phyloP scores from a whole-genome alignment of 2,329 filamentous ascomycete species.

The Alternaria ethzedia region DNA sequence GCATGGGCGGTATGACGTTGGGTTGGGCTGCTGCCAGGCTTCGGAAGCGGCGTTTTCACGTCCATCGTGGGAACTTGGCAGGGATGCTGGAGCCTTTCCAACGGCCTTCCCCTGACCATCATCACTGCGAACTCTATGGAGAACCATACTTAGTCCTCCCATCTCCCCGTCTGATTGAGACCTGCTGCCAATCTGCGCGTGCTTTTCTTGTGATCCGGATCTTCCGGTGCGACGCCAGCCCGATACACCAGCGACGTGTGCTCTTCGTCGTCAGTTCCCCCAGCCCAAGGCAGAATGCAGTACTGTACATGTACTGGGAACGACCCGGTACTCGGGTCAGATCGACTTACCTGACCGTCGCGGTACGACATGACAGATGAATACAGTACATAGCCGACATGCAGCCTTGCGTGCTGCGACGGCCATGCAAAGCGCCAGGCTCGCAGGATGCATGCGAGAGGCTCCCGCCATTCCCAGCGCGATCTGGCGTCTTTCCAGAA shows the following conservation, averaged over 20 bases:
- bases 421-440: not conserved
- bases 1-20: conserved; percentile 12
- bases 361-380: not conserved
- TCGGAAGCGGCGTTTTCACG: conserved; percentile 22
- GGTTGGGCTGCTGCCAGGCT: conserved; percentile 22
- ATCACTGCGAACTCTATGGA: not conserved
- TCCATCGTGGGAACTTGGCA: conserved; percentile 23
- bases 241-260: not conserved
- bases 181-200: not conserved
- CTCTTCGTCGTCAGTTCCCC: not conserved
- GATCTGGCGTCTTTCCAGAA: conserved; percentile 6
- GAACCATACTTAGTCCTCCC: not conserved
- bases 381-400: not conserved
- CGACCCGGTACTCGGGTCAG: not conserved
- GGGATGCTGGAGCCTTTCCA: conserved; percentile 12
- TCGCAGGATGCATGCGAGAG: not conserved
- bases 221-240: not conserved
- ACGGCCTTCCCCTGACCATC: not conserved
- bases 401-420: not conserved
- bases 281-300: not conserved
- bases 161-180: not conserved
- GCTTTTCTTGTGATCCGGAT: not conserved
- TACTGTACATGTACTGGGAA: not conserved
- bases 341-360: not conserved
- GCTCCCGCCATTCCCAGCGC: not conserved